Evolutionary conservation across 2,329 filamentous ascomycete species (phyloP), one percentile per base, ranked within the genome.

Genomic region (Daldinia sp.): DNA sequence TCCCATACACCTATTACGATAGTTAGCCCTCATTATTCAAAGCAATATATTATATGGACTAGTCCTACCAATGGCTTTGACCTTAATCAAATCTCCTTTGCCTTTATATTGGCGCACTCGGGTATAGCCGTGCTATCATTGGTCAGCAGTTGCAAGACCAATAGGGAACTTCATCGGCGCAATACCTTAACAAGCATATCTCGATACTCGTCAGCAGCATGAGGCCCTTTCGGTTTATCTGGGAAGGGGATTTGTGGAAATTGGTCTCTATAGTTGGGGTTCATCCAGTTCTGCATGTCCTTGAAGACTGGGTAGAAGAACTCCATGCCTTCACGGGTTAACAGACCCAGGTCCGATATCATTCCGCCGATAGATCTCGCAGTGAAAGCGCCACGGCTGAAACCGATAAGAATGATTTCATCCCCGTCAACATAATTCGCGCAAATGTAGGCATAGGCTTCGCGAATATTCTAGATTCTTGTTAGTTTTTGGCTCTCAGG

Each of bases 381-480:
- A 0, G 86, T 89, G 71, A 88, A 89, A 4, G 87, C 87, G 3
- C 87, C 87, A 13, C 87, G 82, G 1, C 86, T 88, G 79, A 87
- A 89, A 2, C 87, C 87, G 30, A 88, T 76, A 30, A 88, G 81
- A 53, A 87, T 78, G 54, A 89, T 87, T 69, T 88, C 84, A 68
- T 89, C 87, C 2, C 86, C 86, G 60, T 84, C 82, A 60, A 82
- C 82, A 72, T 89, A 90, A 77, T 90, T 90, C 72, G 86, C 84
- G 61, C 87, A 89, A 1, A 90, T 79, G 73, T 89, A 90, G 4
- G 85, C 82, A 74, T 91, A 91, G 1, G 87, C 86, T 75, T 90
- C 88, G 12, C 87, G 84, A 60, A 91, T 84, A 63, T 90, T 72
- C 74, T 77, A 63, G 28, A 15, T 33, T 72, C 30, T 63, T 15